Percentiles rank a stretch among this genome's conserved stretches.
These are phyloP conservation scores for Marasmius tenuissimus DNA, from an alignment of 1,284 basidiomycete genomes.

Conservation along the genomic window DNA sequence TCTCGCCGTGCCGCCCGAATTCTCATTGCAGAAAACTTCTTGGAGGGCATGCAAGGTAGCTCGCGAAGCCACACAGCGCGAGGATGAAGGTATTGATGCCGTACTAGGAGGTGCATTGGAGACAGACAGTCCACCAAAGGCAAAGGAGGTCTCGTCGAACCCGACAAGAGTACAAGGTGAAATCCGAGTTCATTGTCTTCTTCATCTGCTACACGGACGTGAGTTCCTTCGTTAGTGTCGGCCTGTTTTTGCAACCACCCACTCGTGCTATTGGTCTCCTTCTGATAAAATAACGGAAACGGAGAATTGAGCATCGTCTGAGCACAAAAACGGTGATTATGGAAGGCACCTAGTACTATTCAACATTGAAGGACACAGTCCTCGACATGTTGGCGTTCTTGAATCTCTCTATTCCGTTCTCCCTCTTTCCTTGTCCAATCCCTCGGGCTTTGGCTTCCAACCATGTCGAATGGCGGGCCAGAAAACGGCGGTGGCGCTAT, in stretches of 20 bases:
- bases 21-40: too few species aligned
- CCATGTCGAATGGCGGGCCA: conserved; percentile 68
- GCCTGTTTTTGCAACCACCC: conserved; percentile 72
- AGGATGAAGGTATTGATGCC: too few species aligned
- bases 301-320: conserved; percentile 57
- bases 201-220: conserved; percentile 74
- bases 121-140: too few species aligned
- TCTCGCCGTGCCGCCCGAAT: too few species aligned
- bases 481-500: conserved; percentile 39
- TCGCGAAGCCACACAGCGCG: too few species aligned
- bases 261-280: conserved; percentile 52
- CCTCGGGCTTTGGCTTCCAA: conserved; percentile 75
- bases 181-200: too few species aligned
- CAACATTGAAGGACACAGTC: conserved; percentile 73
- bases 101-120: too few species aligned
- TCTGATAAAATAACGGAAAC: conserved; percentile 59
- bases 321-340: conserved; percentile 53
- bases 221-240: conserved; percentile 78
- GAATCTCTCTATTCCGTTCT: conserved; percentile 45
- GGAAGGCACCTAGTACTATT: conserved; percentile 44
- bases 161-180: too few species aligned
- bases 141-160: too few species aligned
- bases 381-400: conserved; percentile 64
- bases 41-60: too few species aligned
- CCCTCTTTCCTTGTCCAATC: conserved; percentile 73